A percentile compares a stretch with the other conserved stretches of the same genome.
These are phyloP conservation scores for Moniliophthora roreri DNA, from an alignment of 1,284 basidiomycete species.

Conservation along the genomic window DNA sequence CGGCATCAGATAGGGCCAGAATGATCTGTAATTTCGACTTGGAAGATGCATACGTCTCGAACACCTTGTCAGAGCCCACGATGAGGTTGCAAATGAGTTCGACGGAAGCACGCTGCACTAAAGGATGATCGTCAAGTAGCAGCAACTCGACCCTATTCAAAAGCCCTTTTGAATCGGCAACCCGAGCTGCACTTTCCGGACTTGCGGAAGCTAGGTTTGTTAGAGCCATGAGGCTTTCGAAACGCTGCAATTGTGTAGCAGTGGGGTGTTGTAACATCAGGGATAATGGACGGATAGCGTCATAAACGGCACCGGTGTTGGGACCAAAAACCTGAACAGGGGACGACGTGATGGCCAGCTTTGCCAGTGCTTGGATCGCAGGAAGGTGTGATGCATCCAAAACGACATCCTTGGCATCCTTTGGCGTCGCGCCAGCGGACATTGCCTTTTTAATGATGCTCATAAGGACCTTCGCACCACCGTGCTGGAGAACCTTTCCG, in stretches of 20 bases:
- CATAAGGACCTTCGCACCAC: conserved; percentile 75
- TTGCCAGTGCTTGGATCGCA: conserved; percentile 87
- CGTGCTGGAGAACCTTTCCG: conserved; percentile 79
- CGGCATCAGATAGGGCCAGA: conserved; percentile 81
- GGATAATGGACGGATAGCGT: conserved; percentile 78
- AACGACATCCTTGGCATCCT: conserved; percentile 20
- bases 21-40: conserved; percentile 78
- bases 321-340: conserved; percentile 91
- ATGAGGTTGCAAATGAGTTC: conserved; percentile 96
- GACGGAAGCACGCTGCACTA: conserved; percentile 84
- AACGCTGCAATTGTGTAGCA: conserved; percentile 78
- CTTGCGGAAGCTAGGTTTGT: conserved; percentile 91
- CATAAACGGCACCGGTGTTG: conserved; percentile 71
- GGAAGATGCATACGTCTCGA: conserved; percentile 64
- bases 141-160: conserved; percentile 76
- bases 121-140: conserved; percentile 79
- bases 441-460: conserved; percentile 54
- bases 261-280: conserved; percentile 67
- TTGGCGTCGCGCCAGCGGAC: conserved; percentile 15
- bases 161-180: conserved; percentile 62
- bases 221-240: conserved; percentile 93
- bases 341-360: conserved; percentile 89
- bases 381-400: conserved; percentile 55
- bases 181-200: conserved; percentile 59
- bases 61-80: conserved; percentile 72